Evolutionary conservation across 768 basidiomycete species (phyloP), one percentile per base, ranked within the genome.

Genomic region (Grammothele lineata): DNA sequence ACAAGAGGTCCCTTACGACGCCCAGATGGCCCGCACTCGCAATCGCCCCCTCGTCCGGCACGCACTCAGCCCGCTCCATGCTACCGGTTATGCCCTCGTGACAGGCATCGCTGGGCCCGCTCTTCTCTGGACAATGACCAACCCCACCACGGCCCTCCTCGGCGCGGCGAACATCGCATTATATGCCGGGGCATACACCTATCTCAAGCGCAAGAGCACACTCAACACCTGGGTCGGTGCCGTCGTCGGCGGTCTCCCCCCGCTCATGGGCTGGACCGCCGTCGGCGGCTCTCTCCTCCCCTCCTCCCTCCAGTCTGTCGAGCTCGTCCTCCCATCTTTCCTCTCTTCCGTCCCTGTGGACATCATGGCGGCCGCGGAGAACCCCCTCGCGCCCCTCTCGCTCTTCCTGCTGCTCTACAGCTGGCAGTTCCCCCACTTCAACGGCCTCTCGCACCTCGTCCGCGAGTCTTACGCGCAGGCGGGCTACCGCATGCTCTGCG

Each of bases 401-500:
- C 71, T 99, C 3, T 91, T 89, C 69, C 75, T 85, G 67, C 66
- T 98, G 38, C 76, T 96, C 8, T 99, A 84, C 70, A 87, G 87
- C 51, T 99, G 95, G 95, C 96, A 99, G 62, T 98, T 98, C 69
- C 94, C 95, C 27, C 95, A 99, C 65, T 98, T 99, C 72, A 97
- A 94, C 66, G 66, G 92, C 1, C 74, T 99, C n/a, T 84, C 93
- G 7, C 80, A 96, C 66, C 72, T 94, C 40, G 77, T 94, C 8
- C 81, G 94, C 30, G 81, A 77, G 9, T 86, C 86, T 17, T 99
- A 99, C 66, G 91, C 96, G 4, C 83, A 91, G 61, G 91, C 87
- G 17, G 94, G 94, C 15, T 99, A 94, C 63, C 78, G 77, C 42
- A 99, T 99, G 96, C 78, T 98, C 10, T 82, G 84, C 25, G 86